Percentiles rank a stretch among this genome's conserved stretches.
phyloP scores from a whole-genome alignment of 805 yeast species.

The Metschnikowia proteae region DNA sequence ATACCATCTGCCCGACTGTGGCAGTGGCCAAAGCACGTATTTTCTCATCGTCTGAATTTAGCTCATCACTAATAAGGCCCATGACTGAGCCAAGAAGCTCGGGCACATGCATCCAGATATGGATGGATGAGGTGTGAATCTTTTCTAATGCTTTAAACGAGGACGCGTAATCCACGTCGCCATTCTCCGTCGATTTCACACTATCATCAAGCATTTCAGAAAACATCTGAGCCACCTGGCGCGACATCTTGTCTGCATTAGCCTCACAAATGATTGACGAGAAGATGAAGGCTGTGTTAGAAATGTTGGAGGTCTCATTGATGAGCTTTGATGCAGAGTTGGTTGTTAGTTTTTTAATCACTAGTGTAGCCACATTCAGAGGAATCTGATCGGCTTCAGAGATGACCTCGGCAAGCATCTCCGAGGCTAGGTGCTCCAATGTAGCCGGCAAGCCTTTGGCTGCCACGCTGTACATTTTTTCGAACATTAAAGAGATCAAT shows the following conservation, averaged over 20 bases:
- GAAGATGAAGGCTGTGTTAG: conserved; percentile 61
- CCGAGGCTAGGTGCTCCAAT: conserved; percentile 60
- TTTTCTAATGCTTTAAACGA: conserved; percentile 47
- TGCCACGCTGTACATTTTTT: conserved; percentile 54
- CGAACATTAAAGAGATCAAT: conserved; percentile 54
- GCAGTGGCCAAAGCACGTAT: conserved; percentile 67
- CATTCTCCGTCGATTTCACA: conserved; percentile 15
- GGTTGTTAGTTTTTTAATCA: conserved; percentile 51
- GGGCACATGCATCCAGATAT: conserved; percentile 76
- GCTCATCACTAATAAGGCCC: conserved; percentile 76
- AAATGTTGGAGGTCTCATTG: conserved; percentile 24
- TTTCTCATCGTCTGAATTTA: conserved; percentile 63
- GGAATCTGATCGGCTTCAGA: conserved; percentile 69
- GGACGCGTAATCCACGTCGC: conserved; percentile 17
- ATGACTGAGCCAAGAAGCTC: conserved; percentile 68
- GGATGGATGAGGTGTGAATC: conserved; percentile 58
- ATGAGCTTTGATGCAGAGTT: conserved; percentile 30
- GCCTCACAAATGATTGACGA: conserved; percentile 64
- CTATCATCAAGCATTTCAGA: conserved; percentile 68
- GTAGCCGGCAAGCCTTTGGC: conserved; percentile 45
- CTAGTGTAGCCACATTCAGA: conserved; percentile 52
- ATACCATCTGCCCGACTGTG: conserved; percentile 64
- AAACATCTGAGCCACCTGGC: conserved; percentile 73
- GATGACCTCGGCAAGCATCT: conserved; percentile 69
- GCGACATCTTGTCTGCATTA: conserved; percentile 68